Evolutionary conservation across 2,329 filamentous ascomycete genomes (phyloP).

Genomic region (Orbilia oligospora): DNA sequence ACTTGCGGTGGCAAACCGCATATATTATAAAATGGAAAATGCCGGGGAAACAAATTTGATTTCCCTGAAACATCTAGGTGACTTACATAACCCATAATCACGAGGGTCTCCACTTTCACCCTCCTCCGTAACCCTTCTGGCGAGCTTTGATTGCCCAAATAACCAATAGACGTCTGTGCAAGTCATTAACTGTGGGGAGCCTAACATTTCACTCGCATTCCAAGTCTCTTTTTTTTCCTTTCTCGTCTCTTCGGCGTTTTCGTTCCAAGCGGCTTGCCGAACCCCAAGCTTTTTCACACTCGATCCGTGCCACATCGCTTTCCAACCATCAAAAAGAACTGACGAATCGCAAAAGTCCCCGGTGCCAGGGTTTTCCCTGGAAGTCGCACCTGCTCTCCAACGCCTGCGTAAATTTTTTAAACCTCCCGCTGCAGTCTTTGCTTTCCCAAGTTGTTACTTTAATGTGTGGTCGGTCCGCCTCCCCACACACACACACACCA

Average conservation of each 20-base stretch:
- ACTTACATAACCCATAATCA: slow-evolving; percentile 23
- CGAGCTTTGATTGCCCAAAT: not conserved
- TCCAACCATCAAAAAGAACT: not conserved
- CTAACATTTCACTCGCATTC: not conserved
- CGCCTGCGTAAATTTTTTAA: slow-evolving; percentile 49
- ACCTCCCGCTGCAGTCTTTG: slow-evolving; percentile 9
- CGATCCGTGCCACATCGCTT: slow-evolving; percentile 18
- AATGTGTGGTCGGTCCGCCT: not conserved
- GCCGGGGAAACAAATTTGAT: slow-evolving; percentile 1
- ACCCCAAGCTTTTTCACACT: not conserved
- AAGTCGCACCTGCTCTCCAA: not conserved
- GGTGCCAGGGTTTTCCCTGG: slow-evolving; percentile 10
- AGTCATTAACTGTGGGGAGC: slow-evolving; percentile 8
- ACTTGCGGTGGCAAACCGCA: not conserved
- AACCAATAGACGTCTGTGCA: slow-evolving; percentile 4
- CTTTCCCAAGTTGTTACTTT: not conserved
- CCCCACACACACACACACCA: not conserved
- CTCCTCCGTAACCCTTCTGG: not conserved
- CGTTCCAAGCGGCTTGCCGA: not conserved
- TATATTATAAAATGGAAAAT: slow-evolving; percentile 4
- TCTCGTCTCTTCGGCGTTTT: slow-evolving; percentile 35
- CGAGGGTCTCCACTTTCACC: not conserved
- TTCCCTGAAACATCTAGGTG: slow-evolving; percentile 28
- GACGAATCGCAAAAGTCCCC: slow-evolving; percentile 47
- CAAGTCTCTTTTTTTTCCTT: not conserved